Evolutionary conservation across 768 basidiomycete genomes (phyloP), one percentile per base, ranked within the genome.

Genomic region (Pisolithus orientalis): DNA sequence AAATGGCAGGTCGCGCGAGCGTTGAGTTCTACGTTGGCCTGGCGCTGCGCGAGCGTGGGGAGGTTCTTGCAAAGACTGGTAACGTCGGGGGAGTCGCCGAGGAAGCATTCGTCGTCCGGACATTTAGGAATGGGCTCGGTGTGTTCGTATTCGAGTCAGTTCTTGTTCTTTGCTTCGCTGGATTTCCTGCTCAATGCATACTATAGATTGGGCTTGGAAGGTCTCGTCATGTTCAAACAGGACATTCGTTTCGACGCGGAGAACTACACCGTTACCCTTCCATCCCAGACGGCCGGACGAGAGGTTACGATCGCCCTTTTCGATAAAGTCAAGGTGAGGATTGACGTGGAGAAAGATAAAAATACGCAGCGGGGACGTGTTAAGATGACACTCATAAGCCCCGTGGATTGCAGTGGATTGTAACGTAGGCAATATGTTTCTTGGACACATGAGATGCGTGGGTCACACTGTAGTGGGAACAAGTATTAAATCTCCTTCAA

Each of bases 11-110:
- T 4, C 78, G 96, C 13, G 96, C 96, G 0, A 95, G 92, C 64
- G 87, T 97, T 31, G 95, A 99, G 69, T 99, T 98, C 59, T 98
- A 96, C 61, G 94, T 97, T 27, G 94, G 95, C 0, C 72, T 99
- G 14, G 93, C 94, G 4, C 70, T 98, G 55, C 92, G 91, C 58
- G 82, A 79, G 2, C 75, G 84, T 13, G 78, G 78, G 43, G 64
- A 75, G 56, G 38, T 57, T 42, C 67, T 66, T 16, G 66, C 64
- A 34, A 61, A 53, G 71, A 51, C 11, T 2, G 51, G 39, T 17
- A 28, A 25, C 31, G 14, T 6, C 7, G 65, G 68, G 38, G 66
- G 70, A 10, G 84, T 90, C 10, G 69, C 62, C 3, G 92, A 94
- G 60, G 90, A 94, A 32, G 94, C 92, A 5, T 95, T 89, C 62